Conservation (phyloP, 305 asterid species). For the Fraxinus velutina region DNA sequence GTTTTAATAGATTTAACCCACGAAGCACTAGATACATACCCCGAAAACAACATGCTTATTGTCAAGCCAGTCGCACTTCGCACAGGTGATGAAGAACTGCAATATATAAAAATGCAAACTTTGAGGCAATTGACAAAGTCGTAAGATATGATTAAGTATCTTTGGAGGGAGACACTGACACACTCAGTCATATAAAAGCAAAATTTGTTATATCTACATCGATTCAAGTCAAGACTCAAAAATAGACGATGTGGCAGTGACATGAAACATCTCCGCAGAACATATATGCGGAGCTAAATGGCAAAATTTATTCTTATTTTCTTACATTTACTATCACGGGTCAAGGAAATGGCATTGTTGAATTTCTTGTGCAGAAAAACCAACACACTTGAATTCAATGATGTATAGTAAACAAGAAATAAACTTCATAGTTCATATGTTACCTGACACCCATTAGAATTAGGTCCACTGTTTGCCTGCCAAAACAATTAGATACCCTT, state of each 20-base stretch:
- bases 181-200: background rate
- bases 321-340: background rate
- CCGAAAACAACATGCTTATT: slow-evolving; percentile 94
- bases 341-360: background rate
- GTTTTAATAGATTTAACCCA: background rate
- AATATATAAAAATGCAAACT: slow-evolving; percentile 16
- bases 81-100: slow-evolving; percentile 90
- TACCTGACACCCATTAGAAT: slow-evolving; percentile 93
- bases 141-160: background rate
- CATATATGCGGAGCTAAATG: background rate
- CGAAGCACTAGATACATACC: slow-evolving; percentile 44
- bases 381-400: background rate
- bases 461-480: slow-evolving; percentile 95
- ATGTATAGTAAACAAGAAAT: slow-evolving; percentile 1
- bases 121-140: slow-evolving; percentile 16
- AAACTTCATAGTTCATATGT: slow-evolving; percentile 25
- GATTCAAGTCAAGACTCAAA: background rate
- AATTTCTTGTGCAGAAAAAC: background rate
- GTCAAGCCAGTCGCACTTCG: slow-evolving; percentile 98
- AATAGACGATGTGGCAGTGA: background rate
- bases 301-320: background rate
- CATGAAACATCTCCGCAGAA: background rate
- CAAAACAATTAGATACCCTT: slow-evolving; percentile 20
- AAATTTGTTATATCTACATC: background rate
- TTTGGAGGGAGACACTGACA: background rate